Evolutionary conservation across 257 asterid genomes (phyloP).

Genomic region (Echites panduratus): DNA sequence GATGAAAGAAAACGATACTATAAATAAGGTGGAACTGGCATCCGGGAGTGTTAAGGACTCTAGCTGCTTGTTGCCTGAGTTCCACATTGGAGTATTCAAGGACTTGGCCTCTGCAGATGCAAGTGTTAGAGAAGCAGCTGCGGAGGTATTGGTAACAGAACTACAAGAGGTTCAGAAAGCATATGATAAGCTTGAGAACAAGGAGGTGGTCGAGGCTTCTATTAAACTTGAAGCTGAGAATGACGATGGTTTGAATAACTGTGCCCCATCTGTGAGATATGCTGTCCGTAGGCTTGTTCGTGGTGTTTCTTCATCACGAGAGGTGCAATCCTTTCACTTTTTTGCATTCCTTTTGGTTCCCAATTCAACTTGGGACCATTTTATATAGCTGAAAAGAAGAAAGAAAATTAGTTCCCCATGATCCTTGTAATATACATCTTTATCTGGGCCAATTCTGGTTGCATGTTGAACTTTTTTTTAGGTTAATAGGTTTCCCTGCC

Average conservation of each 20-base stretch:
- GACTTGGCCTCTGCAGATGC: constrained; percentile 63
- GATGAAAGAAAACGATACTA: constrained; percentile 19
- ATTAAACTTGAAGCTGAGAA: constrained; percentile 85
- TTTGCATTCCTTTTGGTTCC: not conserved
- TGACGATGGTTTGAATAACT: constrained; percentile 84
- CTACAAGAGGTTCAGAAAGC: constrained; percentile 66
- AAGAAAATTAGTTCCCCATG: no score
- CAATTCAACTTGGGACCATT: not conserved
- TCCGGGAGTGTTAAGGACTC: constrained; percentile 24
- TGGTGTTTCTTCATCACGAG: constrained; percentile 92
- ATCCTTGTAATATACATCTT: no score
- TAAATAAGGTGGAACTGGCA: constrained; percentile 16
- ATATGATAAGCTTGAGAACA: constrained; percentile 69
- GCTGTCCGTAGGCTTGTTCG: constrained; percentile 95
- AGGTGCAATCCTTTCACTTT: constrained; percentile 35
- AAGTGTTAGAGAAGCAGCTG: constrained; percentile 62
- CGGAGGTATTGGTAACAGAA: constrained; percentile 57
- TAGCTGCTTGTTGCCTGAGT: constrained; percentile 61
- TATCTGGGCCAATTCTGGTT: no score
- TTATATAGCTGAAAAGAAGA: not conserved
- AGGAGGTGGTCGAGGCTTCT: constrained; percentile 64
- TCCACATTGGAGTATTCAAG: constrained; percentile 82
- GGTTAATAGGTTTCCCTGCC: no score
- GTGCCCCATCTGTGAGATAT: constrained; percentile 94
- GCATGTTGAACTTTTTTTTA: no score